Evolutionary conservation across 148 eudicot genomes (phyloP).

Genomic region (Camellia sinensis): DNA sequence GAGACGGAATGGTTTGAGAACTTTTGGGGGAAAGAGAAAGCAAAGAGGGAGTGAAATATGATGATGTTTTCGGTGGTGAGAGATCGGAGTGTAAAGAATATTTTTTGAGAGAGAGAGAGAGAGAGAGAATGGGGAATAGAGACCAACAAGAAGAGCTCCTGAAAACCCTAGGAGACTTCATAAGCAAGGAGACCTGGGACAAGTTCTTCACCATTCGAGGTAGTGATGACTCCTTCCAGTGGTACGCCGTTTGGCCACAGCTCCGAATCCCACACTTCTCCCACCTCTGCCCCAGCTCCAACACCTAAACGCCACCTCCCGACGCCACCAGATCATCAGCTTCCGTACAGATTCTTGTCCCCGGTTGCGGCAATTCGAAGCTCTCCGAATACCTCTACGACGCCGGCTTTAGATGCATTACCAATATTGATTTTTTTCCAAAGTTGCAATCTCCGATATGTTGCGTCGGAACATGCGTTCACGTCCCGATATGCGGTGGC

Average conservation of each 20-base stretch:
- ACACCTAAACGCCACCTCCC: neutral
- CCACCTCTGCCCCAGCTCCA: slow-evolving; percentile 26
- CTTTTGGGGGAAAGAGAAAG: no score
- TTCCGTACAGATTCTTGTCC: slow-evolving; percentile 57
- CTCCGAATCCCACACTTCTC: slow-evolving; percentile 51
- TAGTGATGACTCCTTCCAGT: slow-evolving; percentile 70
- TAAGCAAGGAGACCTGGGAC: slow-evolving; percentile 89
- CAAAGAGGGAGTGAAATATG: no score
- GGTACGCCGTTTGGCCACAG: slow-evolving; percentile 97
- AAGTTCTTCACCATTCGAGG: slow-evolving; percentile 81
- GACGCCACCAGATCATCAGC: neutral
- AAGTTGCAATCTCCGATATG: slow-evolving; percentile 87
- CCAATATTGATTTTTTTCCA: slow-evolving; percentile 85
- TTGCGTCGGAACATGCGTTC: slow-evolving; percentile 69
- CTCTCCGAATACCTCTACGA: slow-evolving; percentile 84
- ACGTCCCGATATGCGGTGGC: slow-evolving; percentile 84
- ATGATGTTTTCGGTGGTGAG: no score
- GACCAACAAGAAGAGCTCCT: slow-evolving; percentile 50
- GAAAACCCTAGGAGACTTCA: slow-evolving; percentile 74
- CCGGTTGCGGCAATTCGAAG: slow-evolving; percentile 85
- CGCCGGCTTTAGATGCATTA: slow-evolving; percentile 59
- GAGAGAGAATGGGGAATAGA: slow-evolving; percentile 27
- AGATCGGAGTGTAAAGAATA: no score
- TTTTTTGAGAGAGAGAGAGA: neutral
- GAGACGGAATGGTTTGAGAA: no score